Percentiles rank a stretch among this genome's conserved stretches.
Evolutionary conservation across 2,329 filamentous ascomycete species (phyloP).

Genomic region (Neofusicoccum ribis): DNA sequence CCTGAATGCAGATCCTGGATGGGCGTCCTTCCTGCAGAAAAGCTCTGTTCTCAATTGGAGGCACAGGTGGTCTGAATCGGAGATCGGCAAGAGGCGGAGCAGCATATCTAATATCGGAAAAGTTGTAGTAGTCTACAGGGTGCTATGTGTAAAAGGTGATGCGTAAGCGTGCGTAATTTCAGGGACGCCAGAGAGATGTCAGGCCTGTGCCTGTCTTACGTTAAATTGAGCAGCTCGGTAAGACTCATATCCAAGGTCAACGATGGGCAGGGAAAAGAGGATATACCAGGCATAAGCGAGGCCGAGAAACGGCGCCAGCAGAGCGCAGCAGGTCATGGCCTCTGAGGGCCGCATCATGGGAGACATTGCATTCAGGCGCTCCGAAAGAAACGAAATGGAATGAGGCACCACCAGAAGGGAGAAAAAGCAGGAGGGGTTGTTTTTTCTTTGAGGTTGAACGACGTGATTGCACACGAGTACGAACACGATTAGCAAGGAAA

Average conservation of each 20-base stretch:
- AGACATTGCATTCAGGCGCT: not conserved
- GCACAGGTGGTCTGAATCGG: conserved; percentile 51
- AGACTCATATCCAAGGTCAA: conserved; percentile 57
- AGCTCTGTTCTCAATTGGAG: conserved; percentile 45
- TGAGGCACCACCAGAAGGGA: too few relatives aligned
- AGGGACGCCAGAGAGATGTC: not conserved
- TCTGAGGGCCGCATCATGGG: not conserved
- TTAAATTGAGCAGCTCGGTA: conserved; percentile 51
- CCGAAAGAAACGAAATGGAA: too few relatives aligned
- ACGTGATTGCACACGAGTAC: not conserved
- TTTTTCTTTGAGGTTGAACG: too few relatives aligned
- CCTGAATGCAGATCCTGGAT: conserved; percentile 4
- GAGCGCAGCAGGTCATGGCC: not conserved
- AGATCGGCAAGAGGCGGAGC: conserved; percentile 53
- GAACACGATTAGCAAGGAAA: not conserved
- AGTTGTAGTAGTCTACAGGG: conserved; percentile 51
- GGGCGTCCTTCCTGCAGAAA: conserved; percentile 48
- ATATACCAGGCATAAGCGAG: not conserved
- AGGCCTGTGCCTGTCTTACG: conserved; percentile 27
- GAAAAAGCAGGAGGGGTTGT: too few relatives aligned
- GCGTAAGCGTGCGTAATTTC: conserved; percentile 22
- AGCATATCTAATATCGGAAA: conserved; percentile 59
- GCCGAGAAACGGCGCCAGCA: not conserved
- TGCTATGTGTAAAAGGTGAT: conserved; percentile 25
- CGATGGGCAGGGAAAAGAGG: conserved; percentile 38